These are phyloP conservation scores for Scytalidium lignicola DNA, from an alignment of 2,329 filamentous ascomycete genomes.

Conservation along the genomic window DNA sequence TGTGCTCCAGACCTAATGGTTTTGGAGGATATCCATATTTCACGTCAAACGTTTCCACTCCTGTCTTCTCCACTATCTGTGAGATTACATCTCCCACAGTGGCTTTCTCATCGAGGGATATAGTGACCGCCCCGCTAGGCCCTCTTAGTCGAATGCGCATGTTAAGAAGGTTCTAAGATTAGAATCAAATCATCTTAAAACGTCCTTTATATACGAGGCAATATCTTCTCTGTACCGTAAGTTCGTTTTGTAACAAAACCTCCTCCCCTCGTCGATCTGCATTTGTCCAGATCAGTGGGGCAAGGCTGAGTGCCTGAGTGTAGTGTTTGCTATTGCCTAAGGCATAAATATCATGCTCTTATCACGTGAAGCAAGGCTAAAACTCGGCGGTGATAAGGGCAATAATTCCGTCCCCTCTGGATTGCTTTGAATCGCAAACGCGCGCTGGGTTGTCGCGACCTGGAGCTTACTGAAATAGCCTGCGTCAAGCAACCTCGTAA, in stretches of 20 bases:
- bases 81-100: constrained; percentile 57
- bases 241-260: too few species aligned
- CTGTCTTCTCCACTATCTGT: constrained; percentile 59
- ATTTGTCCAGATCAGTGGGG: not conserved
- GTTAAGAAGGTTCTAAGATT: too few species aligned
- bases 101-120: constrained; percentile 64
- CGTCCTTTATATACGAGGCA: too few species aligned
- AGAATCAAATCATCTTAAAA: too few species aligned
- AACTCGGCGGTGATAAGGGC: too few species aligned
- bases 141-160: constrained; percentile 76
- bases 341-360: not conserved
- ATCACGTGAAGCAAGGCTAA: not conserved
- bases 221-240: too few species aligned
- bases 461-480: not conserved
- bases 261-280: too few species aligned
- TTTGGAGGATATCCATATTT: constrained; percentile 84
- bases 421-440: not conserved
- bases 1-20: constrained; percentile 55
- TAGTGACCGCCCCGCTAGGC: constrained; percentile 65
- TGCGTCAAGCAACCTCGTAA: too few species aligned
- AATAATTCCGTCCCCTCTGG: not conserved
- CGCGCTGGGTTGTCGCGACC: not conserved
- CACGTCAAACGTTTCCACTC: constrained; percentile 62
- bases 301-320: not conserved
- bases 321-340: not conserved